Evolutionary conservation across 1,284 basidiomycete genomes (phyloP), one percentile per base, ranked within the genome.

Genomic region (Irpex sp.): DNA sequence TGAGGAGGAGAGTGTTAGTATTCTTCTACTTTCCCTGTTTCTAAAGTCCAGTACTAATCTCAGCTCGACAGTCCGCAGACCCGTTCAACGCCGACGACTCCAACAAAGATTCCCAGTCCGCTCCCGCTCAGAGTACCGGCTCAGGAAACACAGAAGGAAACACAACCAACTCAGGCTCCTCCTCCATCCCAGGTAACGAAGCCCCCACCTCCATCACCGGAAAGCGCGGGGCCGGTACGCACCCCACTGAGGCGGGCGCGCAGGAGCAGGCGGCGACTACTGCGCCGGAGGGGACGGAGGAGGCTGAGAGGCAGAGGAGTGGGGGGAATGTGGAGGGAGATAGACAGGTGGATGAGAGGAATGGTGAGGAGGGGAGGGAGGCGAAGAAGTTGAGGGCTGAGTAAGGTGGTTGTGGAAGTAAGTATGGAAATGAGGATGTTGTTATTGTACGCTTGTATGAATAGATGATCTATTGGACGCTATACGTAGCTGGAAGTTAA

Each of bases 1-100:
- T 36, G 77, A 79, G 33, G 75, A 71, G 60, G 78, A 69, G 11
- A 68, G 71, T 39, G 70, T 71, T 47, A 17, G 69, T 63, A 37
- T 19, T 43, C 13, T 7, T 13, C 13, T 47, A 8, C n/a, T 17
- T 21, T 19, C 13, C 7, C 33, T 8, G 9, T 39, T 31, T 50
- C 17, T 19, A 47, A 5, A 31, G 6, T 43, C 43, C 15, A 4
- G 4, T 54, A 54, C 15, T 60, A 46, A 11, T 33, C 11, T 19
- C 19, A n/a, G 3, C n/a, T 21, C n/a, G 37, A 58, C 35, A 61
- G 59, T 53, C 62, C 4, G 46, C 33, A 2, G 55, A 62, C 47
- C 65, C 63, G 11, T 65, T 66, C 33, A 35, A 35, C 5, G 60
- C 54, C 39, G 43, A n/a, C n/a, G 9, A 15, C 39, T 33, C 31